Evolutionary conservation across 331 rosid genomes (phyloP).

Genomic region (Cucumis variabilis): DNA sequence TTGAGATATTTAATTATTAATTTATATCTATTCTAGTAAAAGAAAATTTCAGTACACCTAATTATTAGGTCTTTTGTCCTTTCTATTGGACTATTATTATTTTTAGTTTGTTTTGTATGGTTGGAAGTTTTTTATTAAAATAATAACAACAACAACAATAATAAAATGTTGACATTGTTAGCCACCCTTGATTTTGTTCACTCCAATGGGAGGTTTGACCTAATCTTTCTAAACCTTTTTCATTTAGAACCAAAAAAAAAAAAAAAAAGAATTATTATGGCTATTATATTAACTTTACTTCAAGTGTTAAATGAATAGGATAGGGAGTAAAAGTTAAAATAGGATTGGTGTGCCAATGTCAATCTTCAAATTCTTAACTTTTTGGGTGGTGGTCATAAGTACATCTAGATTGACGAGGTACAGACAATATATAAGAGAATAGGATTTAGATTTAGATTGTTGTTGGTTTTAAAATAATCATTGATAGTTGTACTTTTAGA

Average conservation of each 20-base stretch:
- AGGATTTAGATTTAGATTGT: too few species aligned
- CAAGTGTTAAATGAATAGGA: background rate
- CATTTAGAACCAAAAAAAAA: background rate
- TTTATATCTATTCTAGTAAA: background rate
- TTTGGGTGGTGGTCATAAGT: too few species aligned
- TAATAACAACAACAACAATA: background rate
- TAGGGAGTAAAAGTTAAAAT: too few species aligned
- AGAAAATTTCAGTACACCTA: background rate
- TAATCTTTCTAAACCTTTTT: background rate
- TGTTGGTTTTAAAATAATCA: too few species aligned
- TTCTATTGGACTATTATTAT: background rate
- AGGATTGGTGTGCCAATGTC: accelerated
- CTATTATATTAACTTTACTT: background rate
- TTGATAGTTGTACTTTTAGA: too few species aligned
- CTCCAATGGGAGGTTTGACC: background rate
- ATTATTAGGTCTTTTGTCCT: background rate
- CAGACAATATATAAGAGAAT: too few species aligned
- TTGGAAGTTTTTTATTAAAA: background rate
- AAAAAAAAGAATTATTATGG: background rate
- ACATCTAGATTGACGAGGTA: too few species aligned
- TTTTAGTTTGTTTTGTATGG: background rate
- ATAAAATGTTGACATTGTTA: background rate
- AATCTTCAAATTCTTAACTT: too few species aligned
- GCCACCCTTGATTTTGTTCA: background rate
- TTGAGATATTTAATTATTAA: background rate